Evolutionary conservation across 148 eudicot genomes (phyloP), one percentile per base, ranked within the genome.

Genomic region (Rhododendron henanense): DNA sequence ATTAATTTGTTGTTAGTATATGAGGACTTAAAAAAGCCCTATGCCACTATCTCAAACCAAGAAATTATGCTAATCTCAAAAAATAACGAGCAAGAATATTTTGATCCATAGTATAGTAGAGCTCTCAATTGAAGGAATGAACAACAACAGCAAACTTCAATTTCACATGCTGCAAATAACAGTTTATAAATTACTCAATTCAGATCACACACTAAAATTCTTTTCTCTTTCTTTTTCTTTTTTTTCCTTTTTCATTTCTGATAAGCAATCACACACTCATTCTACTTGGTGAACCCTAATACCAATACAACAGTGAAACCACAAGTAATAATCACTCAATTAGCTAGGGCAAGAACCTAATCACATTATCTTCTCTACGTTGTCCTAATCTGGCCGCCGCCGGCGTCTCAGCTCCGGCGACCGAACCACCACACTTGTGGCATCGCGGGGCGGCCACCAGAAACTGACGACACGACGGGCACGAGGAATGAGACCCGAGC

Each of bases 381-480:
- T 33, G 76, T 31, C 76, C 76, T 71, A 31, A 31, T 11, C 41
- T 31, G 37, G 76, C 19, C 37, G 84, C 21, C 51, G 84, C 21
- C 51, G 25, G 21, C 9, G 84, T 71, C 19, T 33, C 75, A 63
- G 84, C 45, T 53, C 67, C 84, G 50, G 73, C 84, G 41, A 47
- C 33, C 19, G 84, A 69, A 37, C 59, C 86, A 6, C 88, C 87
- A 77, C 90, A 84, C 85, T 45, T 84, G 25, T 84, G 85, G 67
- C 88, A 86, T 57, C 85, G 11, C 21, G 81, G 76, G 35, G 3
- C 67, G 23, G 78, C 91, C 48, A 84, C 92, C 84, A 90, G 87
- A 86, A 94, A 89, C 91, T 93, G 93, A 1, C 98, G 92, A 45
- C 98, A 95, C 21, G 95, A 94, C 13, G 98, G 98, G 48, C 98